phyloP scores from a whole-genome alignment of 495 filamentous ascomycete genomes.

The Aspergillus incahuasiensis region DNA sequence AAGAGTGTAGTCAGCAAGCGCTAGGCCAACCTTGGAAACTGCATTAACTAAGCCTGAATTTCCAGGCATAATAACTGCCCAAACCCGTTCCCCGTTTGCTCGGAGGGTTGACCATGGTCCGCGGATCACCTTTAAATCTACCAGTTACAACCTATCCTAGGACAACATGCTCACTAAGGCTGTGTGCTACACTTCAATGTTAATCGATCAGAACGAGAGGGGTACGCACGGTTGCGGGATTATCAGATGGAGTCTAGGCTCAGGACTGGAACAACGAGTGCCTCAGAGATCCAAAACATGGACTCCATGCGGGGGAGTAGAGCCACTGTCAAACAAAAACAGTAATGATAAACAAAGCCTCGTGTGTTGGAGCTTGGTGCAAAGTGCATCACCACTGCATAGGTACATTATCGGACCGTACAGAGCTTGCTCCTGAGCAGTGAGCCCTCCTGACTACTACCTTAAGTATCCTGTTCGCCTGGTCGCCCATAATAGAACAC shows the following conservation, averaged over 20 bases:
- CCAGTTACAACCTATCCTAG: too few species aligned
- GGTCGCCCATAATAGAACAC: background rate
- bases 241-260: background rate
- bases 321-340: background rate
- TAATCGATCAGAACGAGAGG: background rate
- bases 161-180: too few species aligned
- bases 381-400: background rate
- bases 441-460: too few species aligned
- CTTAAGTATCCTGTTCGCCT: background rate
- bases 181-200: background rate
- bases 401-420: background rate
- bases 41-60: too few species aligned
- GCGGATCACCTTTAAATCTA: too few species aligned
- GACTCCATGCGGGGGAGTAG: constrained; percentile 1
- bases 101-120: too few species aligned
- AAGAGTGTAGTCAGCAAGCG: background rate
- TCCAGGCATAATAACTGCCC: too few species aligned
- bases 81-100: too few species aligned
- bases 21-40: too few species aligned
- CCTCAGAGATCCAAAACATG: background rate
- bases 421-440: background rate
- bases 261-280: background rate
- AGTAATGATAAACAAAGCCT: background rate
- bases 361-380: background rate
- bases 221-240: background rate